Conservation (phyloP, 2,329 filamentous ascomycete genomes). For the Seiridium unicorne region DNA sequence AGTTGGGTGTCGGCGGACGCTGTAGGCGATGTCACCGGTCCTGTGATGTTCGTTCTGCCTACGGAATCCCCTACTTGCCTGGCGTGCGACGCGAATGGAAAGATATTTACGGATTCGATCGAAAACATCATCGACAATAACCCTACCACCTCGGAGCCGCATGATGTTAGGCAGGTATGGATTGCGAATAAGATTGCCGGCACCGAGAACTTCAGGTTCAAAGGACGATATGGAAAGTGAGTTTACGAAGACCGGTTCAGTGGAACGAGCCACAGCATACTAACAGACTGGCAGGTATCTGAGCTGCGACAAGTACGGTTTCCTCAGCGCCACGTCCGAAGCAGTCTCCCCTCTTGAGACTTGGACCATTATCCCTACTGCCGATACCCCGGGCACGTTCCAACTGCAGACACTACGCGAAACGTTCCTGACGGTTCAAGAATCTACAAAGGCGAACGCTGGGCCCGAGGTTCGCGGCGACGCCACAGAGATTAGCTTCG, state of each 20-base stretch:
- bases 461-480: conserved; percentile 73
- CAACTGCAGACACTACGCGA: conserved; percentile 72
- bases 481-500: conserved; percentile 63
- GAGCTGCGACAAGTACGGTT: conserved; percentile 79
- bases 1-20: conserved; percentile 87
- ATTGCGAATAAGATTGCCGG: conserved; percentile 81
- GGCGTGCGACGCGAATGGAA: conserved; percentile 82
- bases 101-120: conserved; percentile 76
- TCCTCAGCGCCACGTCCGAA: conserved; percentile 73
- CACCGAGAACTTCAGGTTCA: conserved; percentile 80
- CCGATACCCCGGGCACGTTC: conserved; percentile 69
- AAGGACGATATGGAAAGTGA: conserved; percentile 83
- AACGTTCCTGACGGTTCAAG: conserved; percentile 65
- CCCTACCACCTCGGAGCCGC: conserved; percentile 82
- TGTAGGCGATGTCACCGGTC: conserved; percentile 73
- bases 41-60: conserved; percentile 78
- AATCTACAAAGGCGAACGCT: conserved; percentile 47
- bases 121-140: conserved; percentile 89
- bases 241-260: conserved; percentile 17
- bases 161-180: conserved; percentile 96
- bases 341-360: conserved; percentile 84
- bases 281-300: conserved; percentile 61
- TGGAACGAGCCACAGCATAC: neutral
- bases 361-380: conserved; percentile 64
- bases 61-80: conserved; percentile 72